A percentile compares a stretch with the other conserved stretches of the same genome.
phyloP scores from a whole-genome alignment of 2,329 filamentous ascomycete species.

The Trichoderma atroviride region DNA sequence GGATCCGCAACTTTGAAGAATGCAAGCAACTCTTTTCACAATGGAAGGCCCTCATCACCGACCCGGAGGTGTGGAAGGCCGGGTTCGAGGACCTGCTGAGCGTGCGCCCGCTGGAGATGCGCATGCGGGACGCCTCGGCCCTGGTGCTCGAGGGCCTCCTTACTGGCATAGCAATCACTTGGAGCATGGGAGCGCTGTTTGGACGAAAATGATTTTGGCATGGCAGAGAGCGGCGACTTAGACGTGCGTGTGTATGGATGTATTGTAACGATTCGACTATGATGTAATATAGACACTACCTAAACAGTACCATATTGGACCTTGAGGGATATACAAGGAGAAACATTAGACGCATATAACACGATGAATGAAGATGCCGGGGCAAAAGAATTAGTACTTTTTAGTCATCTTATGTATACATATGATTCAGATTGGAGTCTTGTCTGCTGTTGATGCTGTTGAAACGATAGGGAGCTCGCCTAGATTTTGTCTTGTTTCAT shows the following conservation, averaged over 20 bases:
- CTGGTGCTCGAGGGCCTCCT: slow-evolving; percentile 68
- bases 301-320: slow-evolving; percentile 21
- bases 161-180: slow-evolving; percentile 64
- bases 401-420: not conserved
- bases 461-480: not conserved
- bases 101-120: slow-evolving; percentile 63
- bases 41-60: slow-evolving; percentile 49
- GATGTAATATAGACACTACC: slow-evolving; percentile 27
- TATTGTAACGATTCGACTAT: slow-evolving; percentile 28
- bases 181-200: slow-evolving; percentile 54
- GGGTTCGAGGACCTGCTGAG: slow-evolving; percentile 63
- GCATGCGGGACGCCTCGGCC: slow-evolving; percentile 71
- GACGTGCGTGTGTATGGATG: slow-evolving; percentile 1
- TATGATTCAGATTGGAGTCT: not conserved
- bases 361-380: not conserved
- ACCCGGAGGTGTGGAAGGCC: slow-evolving; percentile 52
- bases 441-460: not conserved
- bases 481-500: not conserved
- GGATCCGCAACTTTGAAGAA: slow-evolving; percentile 16
- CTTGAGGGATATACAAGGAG: slow-evolving; percentile 24
- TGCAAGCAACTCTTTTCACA: slow-evolving; percentile 46
- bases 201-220: slow-evolving; percentile 39
- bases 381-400: not conserved
- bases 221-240: slow-evolving; percentile 24
- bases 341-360: slow-evolving; percentile 17